Percentiles rank a stretch among this genome's conserved stretches.
Evolutionary conservation across 2,329 filamentous ascomycete genomes (phyloP).

Genomic region (Penicillium sp.): DNA sequence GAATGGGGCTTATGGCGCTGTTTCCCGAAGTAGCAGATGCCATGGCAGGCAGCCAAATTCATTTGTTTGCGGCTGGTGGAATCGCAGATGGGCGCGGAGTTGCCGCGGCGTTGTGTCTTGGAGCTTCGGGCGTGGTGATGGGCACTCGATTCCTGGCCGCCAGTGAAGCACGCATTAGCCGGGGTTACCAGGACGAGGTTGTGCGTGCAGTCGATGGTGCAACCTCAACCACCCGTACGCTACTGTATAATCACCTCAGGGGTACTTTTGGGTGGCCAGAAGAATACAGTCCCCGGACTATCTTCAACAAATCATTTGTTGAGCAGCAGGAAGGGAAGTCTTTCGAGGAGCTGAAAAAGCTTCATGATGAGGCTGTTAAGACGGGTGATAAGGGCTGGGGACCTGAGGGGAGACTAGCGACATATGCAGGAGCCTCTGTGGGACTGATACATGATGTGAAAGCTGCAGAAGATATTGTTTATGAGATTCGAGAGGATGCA

Average conservation of each 20-base stretch:
- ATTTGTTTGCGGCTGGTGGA: conserved; percentile 54
- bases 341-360: conserved; percentile 48
- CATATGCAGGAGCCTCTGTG: conserved; percentile 50
- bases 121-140: conserved; percentile 57
- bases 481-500: conserved; percentile 21
- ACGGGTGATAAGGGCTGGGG: conserved; percentile 50
- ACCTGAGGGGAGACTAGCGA: conserved; percentile 48
- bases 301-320: conserved; percentile 56
- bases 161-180: conserved; percentile 50
- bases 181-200: conserved; percentile 54
- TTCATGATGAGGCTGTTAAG: conserved; percentile 43
- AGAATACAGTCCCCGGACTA: conserved; percentile 57
- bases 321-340: conserved; percentile 43
- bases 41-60: conserved; percentile 37
- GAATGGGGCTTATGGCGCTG: conserved; percentile 51
- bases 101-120: conserved; percentile 51
- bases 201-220: conserved; percentile 54
- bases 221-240: conserved; percentile 49
- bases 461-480: conserved; percentile 42
- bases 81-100: conserved; percentile 54
- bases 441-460: conserved; percentile 46
- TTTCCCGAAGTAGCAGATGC: conserved; percentile 53
- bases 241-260: conserved; percentile 55
- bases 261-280: conserved; percentile 61
- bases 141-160: conserved; percentile 63